Base-by-base conservation (phyloP, 805 yeast genomes). In the Candida namnaoensis region DNA sequence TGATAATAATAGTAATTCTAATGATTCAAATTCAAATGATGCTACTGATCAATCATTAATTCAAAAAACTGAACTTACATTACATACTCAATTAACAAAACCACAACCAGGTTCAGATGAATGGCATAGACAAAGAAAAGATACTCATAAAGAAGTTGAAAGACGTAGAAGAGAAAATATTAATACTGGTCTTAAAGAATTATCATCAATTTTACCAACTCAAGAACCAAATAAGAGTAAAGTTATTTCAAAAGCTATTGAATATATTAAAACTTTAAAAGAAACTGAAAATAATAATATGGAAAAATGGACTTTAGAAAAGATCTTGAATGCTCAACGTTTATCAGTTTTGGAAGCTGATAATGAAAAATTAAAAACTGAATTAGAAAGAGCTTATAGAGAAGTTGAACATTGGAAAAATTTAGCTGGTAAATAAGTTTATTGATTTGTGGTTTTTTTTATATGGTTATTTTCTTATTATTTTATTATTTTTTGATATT, bases 101-200 rank as follows among this genome's bases (percentile, higher is more conserved):
- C 87, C 90, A 4, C 57, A 65, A 10, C 82, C 81, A 37, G 93
- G 93, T n/a, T 63, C 82, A 28, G 87, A 81, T 37, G 95, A 84
- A 59, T 85, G 93, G 91, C 88, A 82, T 57, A 73, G 72, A 46
- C 78, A 79, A 58, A 79, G 96, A 54, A 81, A 84, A 54, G 86
- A 86, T 53, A 90, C 88, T 62, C 99, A 93, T 68, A 90, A 88
- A 64, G 96, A 90, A 64, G 97, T 90, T 23, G 97, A 90, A 65
- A 75, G 95, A 57, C 78, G 96, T 52, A 77, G 97, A 62, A 77
- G 97, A 56, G 95, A 88, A 58, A 76, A 80, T 38, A 90, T 90
- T 57, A 90, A 88, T 63, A 67, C 72, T 35, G 96, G 96, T n/a
- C 88, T 90, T 56, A 79, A 78, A 53, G 86, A 80, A 51, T 70